Conservation (phyloP, 108 stramenopile genomes). For the Skeletonema costatum region DNA sequence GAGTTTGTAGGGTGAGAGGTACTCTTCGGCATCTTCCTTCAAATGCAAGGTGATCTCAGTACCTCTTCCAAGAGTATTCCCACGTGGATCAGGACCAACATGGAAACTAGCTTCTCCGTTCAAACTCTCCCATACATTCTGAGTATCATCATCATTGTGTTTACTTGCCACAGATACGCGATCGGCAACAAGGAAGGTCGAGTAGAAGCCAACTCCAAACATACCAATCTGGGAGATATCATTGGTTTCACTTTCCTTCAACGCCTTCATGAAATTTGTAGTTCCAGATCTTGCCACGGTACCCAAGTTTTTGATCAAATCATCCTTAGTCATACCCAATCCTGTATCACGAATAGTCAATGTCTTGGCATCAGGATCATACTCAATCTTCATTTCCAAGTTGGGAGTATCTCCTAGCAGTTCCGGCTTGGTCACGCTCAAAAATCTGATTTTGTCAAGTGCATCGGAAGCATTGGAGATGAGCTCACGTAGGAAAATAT, state of each 20-base stretch:
- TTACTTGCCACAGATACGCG: slow-evolving; percentile 94
- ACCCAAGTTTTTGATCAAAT: slow-evolving; percentile 95
- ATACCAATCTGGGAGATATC: slow-evolving; percentile 96
- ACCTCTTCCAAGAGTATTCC: slow-evolving; percentile 96
- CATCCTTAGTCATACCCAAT: slow-evolving; percentile 98
- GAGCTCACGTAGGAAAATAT: slow-evolving; percentile 94
- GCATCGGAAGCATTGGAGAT: slow-evolving; percentile 99
- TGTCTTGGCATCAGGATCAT: slow-evolving; percentile 90
- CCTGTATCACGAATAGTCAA: slow-evolving; percentile 96
- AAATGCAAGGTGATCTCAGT: slow-evolving; percentile 99
- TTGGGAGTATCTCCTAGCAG: slow-evolving; percentile 75
- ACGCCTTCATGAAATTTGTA: slow-evolving; percentile 96
- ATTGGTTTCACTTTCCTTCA: slow-evolving; percentile 74
- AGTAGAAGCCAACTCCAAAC: slow-evolving; percentile 99
- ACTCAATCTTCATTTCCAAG: slow-evolving; percentile 91
- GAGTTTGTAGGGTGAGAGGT: slow-evolving; percentile 77
- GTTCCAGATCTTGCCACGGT: slow-evolving; percentile 99
- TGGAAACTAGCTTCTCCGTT: slow-evolving; percentile 91
- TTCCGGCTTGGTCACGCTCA: slow-evolving; percentile 86
- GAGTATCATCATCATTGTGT: slow-evolving; percentile 82
- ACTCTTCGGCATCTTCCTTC: slow-evolving; percentile 94
- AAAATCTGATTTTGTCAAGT: slow-evolving; percentile 98
- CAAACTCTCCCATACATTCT: slow-evolving; percentile 96
- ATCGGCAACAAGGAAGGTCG: slow-evolving; percentile 94
- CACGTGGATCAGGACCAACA: slow-evolving; percentile 93